phyloP scores from a whole-genome alignment of 495 filamentous ascomycete genomes.

The Darksidea phi region DNA sequence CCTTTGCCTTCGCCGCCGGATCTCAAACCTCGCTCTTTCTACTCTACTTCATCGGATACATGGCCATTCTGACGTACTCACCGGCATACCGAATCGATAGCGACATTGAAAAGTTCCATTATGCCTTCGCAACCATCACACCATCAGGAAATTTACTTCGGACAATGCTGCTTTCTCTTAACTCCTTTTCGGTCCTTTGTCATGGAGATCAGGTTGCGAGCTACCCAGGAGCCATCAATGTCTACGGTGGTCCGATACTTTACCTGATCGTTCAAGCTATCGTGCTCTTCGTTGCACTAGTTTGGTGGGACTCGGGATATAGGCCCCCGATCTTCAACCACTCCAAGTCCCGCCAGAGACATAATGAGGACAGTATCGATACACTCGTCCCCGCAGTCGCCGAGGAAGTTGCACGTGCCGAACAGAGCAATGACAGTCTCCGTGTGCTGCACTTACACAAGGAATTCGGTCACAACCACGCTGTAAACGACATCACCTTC shows the following conservation, averaged over 20 bases:
- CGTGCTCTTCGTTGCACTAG: conserved; percentile 62
- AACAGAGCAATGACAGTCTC: conserved; percentile 60
- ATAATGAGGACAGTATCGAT: conserved; percentile 50
- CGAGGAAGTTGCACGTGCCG: conserved; percentile 50
- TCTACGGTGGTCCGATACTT: conserved; percentile 77
- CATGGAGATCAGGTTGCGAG: conserved; percentile 55
- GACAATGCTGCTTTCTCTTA: conserved; percentile 70
- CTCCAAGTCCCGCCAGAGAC: conserved; percentile 8
- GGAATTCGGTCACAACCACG: conserved; percentile 52
- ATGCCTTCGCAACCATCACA: conserved; percentile 63
- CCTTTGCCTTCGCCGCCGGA: conserved; percentile 73
- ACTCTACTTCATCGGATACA: conserved; percentile 48
- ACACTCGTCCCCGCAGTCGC: conserved; percentile 50
- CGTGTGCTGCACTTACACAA: conserved; percentile 75
- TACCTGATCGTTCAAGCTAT: conserved; percentile 73
- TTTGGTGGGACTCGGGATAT: conserved; percentile 73
- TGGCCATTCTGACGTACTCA: conserved; percentile 68
- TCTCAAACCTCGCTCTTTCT: conserved; percentile 52
- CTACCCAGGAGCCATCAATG: conserved; percentile 67
- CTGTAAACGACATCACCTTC: conserved; percentile 80
- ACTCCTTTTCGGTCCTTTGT: conserved; percentile 75
- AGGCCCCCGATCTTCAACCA: conserved; percentile 51
- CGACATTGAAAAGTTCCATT: conserved; percentile 64
- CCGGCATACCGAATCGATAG: conserved; percentile 60
- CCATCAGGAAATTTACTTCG: conserved; percentile 69